Evolutionary conservation across 768 basidiomycete genomes (phyloP).

Genomic region (Gautieria morchelliformis): DNA sequence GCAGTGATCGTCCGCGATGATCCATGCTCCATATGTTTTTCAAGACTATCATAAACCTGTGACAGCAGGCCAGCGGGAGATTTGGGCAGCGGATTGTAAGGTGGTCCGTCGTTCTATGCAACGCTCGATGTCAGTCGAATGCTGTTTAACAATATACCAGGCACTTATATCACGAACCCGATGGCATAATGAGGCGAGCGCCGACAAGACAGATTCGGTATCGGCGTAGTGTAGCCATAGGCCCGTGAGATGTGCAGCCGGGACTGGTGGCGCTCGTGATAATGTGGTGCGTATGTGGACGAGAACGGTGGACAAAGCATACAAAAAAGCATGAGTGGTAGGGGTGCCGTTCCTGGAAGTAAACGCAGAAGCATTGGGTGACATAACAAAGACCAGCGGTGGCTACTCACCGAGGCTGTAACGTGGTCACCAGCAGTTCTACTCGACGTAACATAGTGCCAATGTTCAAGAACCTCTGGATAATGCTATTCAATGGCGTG

Average conservation of each 20-base stretch:
- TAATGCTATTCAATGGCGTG: slow-evolving; percentile 32
- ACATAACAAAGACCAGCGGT: neutral
- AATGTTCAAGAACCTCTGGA: slow-evolving; percentile 54
- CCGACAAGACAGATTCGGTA: slow-evolving; percentile 38
- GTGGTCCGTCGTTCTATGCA: slow-evolving; percentile 25
- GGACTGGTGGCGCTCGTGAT: slow-evolving; percentile 11
- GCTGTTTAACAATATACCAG: neutral
- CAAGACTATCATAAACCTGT: slow-evolving; percentile 47
- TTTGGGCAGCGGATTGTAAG: slow-evolving; percentile 24
- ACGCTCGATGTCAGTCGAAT: neutral
- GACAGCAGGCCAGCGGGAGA: slow-evolving; percentile 46
- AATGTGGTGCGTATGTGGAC: slow-evolving; percentile 40
- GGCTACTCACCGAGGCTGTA: slow-evolving; percentile 40
- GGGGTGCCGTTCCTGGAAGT: slow-evolving; percentile 34
- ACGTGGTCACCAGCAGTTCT: slow-evolving; percentile 38
- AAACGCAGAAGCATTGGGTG: neutral
- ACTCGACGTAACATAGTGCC: slow-evolving; percentile 61
- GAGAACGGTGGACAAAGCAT: slow-evolving; percentile 50
- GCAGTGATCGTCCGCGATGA: slow-evolving; percentile 41
- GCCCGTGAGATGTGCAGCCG: slow-evolving; percentile 4
- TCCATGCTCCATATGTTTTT: slow-evolving; percentile 41
- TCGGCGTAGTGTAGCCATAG: slow-evolving; percentile 41
- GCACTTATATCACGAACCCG: slow-evolving; percentile 30
- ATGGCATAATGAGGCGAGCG: slow-evolving; percentile 49
- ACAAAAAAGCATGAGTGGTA: slow-evolving; percentile 56